phyloP scores from a whole-genome alignment of 2,329 filamentous ascomycete genomes.

The Falciphora oryzae region DNA sequence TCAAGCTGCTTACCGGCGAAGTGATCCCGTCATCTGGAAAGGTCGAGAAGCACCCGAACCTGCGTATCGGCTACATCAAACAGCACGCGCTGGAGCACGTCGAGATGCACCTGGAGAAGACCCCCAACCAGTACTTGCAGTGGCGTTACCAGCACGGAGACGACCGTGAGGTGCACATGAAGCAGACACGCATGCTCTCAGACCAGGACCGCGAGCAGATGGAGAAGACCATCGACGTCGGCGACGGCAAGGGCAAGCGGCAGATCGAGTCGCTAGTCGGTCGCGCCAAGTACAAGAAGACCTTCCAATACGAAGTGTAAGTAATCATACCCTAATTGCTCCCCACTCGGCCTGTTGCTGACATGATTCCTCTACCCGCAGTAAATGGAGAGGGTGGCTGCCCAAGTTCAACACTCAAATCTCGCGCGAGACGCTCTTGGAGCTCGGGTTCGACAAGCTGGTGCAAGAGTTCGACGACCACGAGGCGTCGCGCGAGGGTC shows the following conservation, averaged over 20 bases:
- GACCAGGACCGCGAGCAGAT: conserved; percentile 83
- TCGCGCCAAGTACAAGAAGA: conserved; percentile 98
- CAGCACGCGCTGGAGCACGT: conserved; percentile 99
- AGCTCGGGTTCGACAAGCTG: conserved; percentile 85
- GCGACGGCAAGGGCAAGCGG: conserved; percentile 70
- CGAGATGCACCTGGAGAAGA: conserved; percentile 99
- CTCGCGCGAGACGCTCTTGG: conserved; percentile 82
- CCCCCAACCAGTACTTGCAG: conserved; percentile 96
- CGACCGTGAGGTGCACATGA: conserved; percentile 93
- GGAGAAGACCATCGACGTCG: conserved; percentile 81
- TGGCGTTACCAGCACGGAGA: conserved; percentile 98
- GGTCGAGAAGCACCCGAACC: conserved; percentile 97
- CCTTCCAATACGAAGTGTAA: conserved; percentile 94
- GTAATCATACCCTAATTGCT: conserved; percentile 21
- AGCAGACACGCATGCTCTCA: conserved; percentile 89
- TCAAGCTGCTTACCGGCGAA: conserved; percentile 95
- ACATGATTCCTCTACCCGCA: conserved; percentile 27
- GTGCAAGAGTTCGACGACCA: conserved; percentile 98
- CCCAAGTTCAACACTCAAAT: conserved; percentile 93
- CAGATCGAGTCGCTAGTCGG: conserved; percentile 87
- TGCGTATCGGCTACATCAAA: conserved; percentile 99
- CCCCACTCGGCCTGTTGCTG: not conserved
- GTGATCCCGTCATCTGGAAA: conserved; percentile 74
- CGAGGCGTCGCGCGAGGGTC: conserved; percentile 95
- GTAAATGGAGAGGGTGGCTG: conserved; percentile 82